A percentile compares a stretch with the other conserved stretches of the same genome.
phyloP scores from a whole-genome alignment of 768 basidiomycete species.

The Inosperma sp. region DNA sequence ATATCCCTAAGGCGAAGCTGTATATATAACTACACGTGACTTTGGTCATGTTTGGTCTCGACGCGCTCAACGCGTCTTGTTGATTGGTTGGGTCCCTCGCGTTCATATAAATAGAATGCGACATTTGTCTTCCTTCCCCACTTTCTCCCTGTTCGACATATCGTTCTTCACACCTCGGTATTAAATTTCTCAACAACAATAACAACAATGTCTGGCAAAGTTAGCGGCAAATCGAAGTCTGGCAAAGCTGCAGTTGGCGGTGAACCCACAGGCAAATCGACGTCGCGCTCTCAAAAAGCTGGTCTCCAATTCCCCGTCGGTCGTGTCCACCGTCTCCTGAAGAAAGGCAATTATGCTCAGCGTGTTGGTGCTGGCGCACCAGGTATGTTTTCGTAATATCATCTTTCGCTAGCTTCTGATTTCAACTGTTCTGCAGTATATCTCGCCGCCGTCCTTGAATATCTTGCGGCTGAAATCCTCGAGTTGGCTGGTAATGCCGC shows the following conservation, averaged over 20 bases:
- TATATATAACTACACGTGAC: constrained; percentile 44
- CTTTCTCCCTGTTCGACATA: constrained; percentile 9
- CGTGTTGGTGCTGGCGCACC: constrained; percentile 88
- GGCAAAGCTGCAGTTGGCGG: constrained; percentile 53
- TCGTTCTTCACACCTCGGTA: constrained; percentile 8
- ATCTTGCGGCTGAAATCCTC: constrained; percentile 90
- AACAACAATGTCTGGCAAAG: constrained; percentile 41
- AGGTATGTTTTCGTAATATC: constrained; percentile 37
- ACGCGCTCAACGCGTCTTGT: constrained; percentile 37
- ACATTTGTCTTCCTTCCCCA: constrained; percentile 13
- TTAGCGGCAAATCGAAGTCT: constrained; percentile 38
- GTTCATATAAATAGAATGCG: constrained; percentile 34
- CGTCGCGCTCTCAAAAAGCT: constrained; percentile 69
- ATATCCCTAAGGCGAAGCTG: constrained; percentile 13
- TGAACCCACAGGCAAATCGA: constrained; percentile 53
- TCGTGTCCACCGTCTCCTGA: constrained; percentile 86
- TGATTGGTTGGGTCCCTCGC: constrained; percentile 23
- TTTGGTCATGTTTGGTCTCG: constrained; percentile 42
- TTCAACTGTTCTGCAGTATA: constrained; percentile 50
- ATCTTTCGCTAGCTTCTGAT: neutral
- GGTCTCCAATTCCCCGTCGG: constrained; percentile 86
- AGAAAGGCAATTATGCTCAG: constrained; percentile 84
- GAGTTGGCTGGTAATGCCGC: constrained; percentile 88
- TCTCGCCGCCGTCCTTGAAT: constrained; percentile 87
- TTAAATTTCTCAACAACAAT: constrained; percentile 7